phyloP scores from a whole-genome alignment of 805 yeast genomes.

The Cephaloascus fragrans region DNA sequence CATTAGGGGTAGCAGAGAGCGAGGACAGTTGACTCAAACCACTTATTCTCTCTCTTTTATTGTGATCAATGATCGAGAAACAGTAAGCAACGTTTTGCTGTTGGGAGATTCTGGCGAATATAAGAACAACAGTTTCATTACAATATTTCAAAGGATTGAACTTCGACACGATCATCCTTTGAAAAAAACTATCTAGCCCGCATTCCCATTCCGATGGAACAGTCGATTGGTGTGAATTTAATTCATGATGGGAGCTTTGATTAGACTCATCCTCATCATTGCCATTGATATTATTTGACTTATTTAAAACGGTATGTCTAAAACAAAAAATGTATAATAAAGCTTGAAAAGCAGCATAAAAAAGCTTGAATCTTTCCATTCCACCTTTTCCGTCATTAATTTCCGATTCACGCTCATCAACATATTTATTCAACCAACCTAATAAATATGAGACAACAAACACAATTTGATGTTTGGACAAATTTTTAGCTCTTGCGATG shows the following conservation, averaged over 20 bases:
- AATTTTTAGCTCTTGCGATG: constrained; percentile 74
- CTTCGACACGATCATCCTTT: constrained; percentile 71
- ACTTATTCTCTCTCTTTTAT: constrained; percentile 59
- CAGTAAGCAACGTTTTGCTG: constrained; percentile 87
- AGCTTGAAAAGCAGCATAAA: constrained; percentile 88
- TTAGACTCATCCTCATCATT: not conserved
- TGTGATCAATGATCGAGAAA: constrained; percentile 85
- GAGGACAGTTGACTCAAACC: constrained; percentile 23
- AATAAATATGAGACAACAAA: constrained; percentile 77
- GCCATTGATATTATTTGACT: constrained; percentile 11
- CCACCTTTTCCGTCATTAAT: constrained; percentile 54
- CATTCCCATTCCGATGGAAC: constrained; percentile 56
- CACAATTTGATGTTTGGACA: constrained; percentile 63
- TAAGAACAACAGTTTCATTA: constrained; percentile 85
- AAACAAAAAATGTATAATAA: constrained; percentile 87
- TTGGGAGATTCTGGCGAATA: constrained; percentile 89
- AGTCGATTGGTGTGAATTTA: constrained; percentile 3
- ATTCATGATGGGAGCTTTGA: not conserved
- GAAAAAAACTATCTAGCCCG: constrained; percentile 77
- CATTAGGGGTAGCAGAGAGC: constrained; percentile 1
- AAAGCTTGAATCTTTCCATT: constrained; percentile 86
- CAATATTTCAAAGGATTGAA: constrained; percentile 92
- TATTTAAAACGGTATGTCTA: constrained; percentile 54
- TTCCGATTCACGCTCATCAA: constrained; percentile 78
- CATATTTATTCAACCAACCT: constrained; percentile 76